Conservation (phyloP, 139 green algal genomes). For the Yamagishiella unicocca region DNA sequence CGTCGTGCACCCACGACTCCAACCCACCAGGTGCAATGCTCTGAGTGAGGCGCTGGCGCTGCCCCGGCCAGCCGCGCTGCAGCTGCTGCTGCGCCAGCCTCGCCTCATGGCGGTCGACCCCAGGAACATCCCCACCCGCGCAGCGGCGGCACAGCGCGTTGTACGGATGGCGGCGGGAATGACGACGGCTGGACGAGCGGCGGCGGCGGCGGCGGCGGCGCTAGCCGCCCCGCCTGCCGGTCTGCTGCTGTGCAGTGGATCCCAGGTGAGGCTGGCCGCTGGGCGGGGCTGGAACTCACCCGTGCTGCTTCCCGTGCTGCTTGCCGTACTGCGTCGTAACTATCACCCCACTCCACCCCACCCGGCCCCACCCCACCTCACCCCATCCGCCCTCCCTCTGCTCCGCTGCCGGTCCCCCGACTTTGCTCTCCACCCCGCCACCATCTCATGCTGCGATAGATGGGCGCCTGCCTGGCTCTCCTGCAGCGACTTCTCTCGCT, state of each 20-base stretch:
- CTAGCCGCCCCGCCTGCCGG: not conserved
- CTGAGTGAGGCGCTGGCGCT: not conserved
- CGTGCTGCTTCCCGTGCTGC: too few relatives aligned
- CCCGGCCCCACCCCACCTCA: too few relatives aligned
- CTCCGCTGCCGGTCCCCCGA: too few relatives aligned
- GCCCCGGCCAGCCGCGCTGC: not conserved
- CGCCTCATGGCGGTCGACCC: conserved; percentile 34
- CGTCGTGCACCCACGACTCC: too few relatives aligned
- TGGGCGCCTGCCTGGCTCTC: not conserved
- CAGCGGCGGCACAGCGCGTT: not conserved
- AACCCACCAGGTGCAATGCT: not conserved
- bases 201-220: not conserved
- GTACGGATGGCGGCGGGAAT: not conserved
- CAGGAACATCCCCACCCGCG: not conserved
- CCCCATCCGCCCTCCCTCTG: too few relatives aligned
- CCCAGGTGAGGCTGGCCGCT: conserved; percentile 5
- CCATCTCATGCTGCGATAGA: too few relatives aligned
- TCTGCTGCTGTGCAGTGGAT: not conserved
- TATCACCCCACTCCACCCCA: too few relatives aligned
- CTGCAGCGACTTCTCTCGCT: conserved; percentile 11
- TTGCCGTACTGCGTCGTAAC: too few relatives aligned
- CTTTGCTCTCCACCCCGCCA: too few relatives aligned
- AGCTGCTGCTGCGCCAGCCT: not conserved
- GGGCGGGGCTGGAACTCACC: too few relatives aligned
- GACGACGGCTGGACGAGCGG: not conserved